Percentiles rank a stretch among this genome's conserved stretches.
Evolutionary conservation across 2,329 filamentous ascomycete species (phyloP).

Genomic region (Colletotrichum magnum): DNA sequence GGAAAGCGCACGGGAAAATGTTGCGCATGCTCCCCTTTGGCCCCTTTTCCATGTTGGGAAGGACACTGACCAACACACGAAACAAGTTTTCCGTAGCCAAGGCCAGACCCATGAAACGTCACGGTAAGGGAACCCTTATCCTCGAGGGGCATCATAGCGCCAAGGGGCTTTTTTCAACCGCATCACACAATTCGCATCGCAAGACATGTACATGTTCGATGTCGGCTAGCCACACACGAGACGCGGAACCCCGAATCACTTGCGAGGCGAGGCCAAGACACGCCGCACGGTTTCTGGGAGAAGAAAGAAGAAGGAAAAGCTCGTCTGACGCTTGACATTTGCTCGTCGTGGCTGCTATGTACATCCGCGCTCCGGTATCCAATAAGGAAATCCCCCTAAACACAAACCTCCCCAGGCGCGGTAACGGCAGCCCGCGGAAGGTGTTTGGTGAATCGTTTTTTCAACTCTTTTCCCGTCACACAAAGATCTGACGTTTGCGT

Average conservation of each 20-base stretch:
- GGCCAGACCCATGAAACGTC: slow-evolving; percentile 32
- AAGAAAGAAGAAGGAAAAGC: not conserved
- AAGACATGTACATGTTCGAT: not conserved
- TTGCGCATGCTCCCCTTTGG: not conserved
- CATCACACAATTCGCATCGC: not conserved
- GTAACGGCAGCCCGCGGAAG: not conserved
- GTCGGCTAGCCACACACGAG: not conserved
- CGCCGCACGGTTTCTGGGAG: not conserved
- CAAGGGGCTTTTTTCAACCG: slow-evolving; percentile 1
- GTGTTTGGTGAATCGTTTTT: too few relatives aligned
- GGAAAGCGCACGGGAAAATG: not conserved
- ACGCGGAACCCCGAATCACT: not conserved
- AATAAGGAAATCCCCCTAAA: not conserved
- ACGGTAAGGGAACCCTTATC: not conserved
- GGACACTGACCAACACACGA: slow-evolving; percentile 26
- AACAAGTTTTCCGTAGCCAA: slow-evolving; percentile 31
- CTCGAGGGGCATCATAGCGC: slow-evolving; percentile 20
- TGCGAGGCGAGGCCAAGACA: not conserved
- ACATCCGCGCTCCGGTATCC: slow-evolving; percentile 18
- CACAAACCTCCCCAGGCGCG: not conserved
- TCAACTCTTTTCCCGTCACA: not conserved
- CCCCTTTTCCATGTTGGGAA: too few relatives aligned
- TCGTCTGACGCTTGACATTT: slow-evolving; percentile 24
- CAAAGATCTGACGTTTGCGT: slow-evolving; percentile 3
- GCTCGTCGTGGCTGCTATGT: slow-evolving; percentile 29